These are phyloP conservation scores for Sporothrix curviconia DNA, from an alignment of 2,329 filamentous ascomycete species.

Conservation along the genomic window DNA sequence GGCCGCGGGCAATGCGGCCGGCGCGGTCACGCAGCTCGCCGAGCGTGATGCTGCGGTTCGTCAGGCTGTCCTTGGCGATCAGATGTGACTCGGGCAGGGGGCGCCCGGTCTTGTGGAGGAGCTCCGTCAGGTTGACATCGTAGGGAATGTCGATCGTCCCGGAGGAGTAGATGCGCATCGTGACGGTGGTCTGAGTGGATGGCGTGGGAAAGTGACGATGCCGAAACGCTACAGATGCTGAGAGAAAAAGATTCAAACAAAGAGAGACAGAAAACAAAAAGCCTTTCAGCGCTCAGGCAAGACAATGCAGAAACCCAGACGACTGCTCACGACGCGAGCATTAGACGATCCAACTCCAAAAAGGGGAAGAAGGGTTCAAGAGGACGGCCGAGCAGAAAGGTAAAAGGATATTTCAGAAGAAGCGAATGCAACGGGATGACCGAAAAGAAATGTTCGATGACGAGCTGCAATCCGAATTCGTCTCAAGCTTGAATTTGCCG, in stretches of 20 bases:
- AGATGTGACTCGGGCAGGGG: slow-evolving; percentile 35
- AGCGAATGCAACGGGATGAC: background rate
- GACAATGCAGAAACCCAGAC: background rate
- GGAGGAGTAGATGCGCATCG: slow-evolving; percentile 31
- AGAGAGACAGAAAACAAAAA: background rate
- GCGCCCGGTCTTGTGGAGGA: slow-evolving; percentile 33
- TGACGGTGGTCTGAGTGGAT: background rate
- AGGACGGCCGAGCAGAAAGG: background rate
- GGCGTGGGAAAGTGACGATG: background rate
- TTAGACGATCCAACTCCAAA: background rate
- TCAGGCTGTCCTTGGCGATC: slow-evolving; percentile 37
- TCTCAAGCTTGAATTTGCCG: background rate
- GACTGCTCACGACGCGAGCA: background rate
- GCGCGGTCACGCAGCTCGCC: slow-evolving; percentile 36
- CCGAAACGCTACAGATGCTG: background rate
- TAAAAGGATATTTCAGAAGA: background rate
- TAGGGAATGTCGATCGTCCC: slow-evolving; percentile 29
- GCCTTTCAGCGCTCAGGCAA: background rate
- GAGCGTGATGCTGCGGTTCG: slow-evolving; percentile 39
- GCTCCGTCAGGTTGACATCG: slow-evolving; percentile 37
- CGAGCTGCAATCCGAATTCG: slow-evolving; percentile 7
- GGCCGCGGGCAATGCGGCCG: slow-evolving; percentile 35
- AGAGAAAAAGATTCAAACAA: background rate
- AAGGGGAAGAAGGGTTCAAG: background rate
- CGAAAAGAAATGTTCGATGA: background rate